A percentile compares a stretch with the other conserved stretches of the same genome.
phyloP scores from a whole-genome alignment of 768 basidiomycete genomes.

The Gloeopeniophorella convolvens region DNA sequence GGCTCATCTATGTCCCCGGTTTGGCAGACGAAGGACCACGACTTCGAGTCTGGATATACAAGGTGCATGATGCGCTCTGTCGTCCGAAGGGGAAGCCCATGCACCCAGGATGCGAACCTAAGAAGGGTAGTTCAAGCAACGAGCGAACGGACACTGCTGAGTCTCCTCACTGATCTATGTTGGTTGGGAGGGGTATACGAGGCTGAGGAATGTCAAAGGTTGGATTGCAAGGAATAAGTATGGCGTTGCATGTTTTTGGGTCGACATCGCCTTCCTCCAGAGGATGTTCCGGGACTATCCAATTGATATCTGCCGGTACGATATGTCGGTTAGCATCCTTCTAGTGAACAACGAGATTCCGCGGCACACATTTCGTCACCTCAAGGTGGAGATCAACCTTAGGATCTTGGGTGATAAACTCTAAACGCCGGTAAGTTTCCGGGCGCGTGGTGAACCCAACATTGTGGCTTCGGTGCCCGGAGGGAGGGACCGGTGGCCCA shows the following conservation, averaged over 20 bases:
- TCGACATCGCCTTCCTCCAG: constrained; percentile 1
- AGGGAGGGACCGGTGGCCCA: constrained; percentile 14
- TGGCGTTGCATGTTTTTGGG: constrained; percentile 4
- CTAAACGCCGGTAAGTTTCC: constrained; percentile 12
- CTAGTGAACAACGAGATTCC: no score
- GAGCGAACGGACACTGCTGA: no score
- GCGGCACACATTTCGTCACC: constrained; percentile 7
- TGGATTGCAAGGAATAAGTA: constrained; percentile 14
- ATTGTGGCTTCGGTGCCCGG: constrained; percentile 18
- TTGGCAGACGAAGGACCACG: constrained; percentile 12
- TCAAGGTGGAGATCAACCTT: neutral
- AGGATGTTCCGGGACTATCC: constrained; percentile 6
- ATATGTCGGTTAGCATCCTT: neutral
- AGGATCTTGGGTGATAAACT: constrained; percentile 4
- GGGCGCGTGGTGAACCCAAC: constrained; percentile 13
- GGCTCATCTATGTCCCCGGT: constrained; percentile 13
- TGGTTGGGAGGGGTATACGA: constrained; percentile 5
- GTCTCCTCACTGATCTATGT: constrained; percentile 7
- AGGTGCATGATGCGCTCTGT: constrained; percentile 15
- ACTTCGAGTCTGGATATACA: constrained; percentile 5
- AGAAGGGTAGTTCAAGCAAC: neutral
- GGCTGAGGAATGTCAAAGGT: constrained; percentile 17
- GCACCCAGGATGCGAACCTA: constrained; percentile 15
- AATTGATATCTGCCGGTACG: neutral
- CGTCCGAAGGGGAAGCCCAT: constrained; percentile 14